Conservation (phyloP, 192 early-diverging fungal species). For the Coemansia sp. region DNA sequence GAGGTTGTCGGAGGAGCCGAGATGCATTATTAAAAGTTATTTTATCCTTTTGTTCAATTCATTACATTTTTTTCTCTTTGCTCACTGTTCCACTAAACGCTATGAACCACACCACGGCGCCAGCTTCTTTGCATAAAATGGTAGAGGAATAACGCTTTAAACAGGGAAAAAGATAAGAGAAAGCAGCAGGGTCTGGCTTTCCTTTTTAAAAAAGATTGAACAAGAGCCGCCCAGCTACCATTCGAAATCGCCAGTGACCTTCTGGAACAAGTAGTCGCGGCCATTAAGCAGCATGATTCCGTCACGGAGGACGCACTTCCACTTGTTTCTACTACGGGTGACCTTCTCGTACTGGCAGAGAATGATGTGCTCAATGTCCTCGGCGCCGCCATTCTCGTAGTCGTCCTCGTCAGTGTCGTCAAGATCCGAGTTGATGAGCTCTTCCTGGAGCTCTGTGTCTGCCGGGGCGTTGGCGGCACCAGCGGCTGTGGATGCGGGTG, state of each 20-base stretch:
- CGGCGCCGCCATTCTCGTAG: slow-evolving; percentile 56
- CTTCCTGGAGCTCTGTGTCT: slow-evolving; percentile 40
- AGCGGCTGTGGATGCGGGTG: slow-evolving; percentile 44
- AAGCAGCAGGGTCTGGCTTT: not conserved
- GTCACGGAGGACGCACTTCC: slow-evolving; percentile 97
- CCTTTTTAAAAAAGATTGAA: not conserved
- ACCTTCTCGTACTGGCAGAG: slow-evolving; percentile 82
- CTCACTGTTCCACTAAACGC: not conserved
- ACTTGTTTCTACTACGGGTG: slow-evolving; percentile 95
- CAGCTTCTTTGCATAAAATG: not conserved
- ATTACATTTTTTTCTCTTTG: not conserved
- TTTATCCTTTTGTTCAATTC: not conserved
- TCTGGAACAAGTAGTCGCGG: slow-evolving; percentile 92
- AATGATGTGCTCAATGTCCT: slow-evolving; percentile 73
- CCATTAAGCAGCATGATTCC: slow-evolving; percentile 96
- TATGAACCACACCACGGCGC: not conserved
- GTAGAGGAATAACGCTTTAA: not conserved
- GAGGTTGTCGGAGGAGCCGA: too few species aligned
- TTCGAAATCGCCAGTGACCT: slow-evolving; percentile 95
- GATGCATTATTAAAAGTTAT: not conserved
- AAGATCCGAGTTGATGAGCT: slow-evolving; percentile 72
- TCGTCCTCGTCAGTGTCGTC: slow-evolving; percentile 77
- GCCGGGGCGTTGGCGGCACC: not conserved
- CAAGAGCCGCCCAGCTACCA: slow-evolving; percentile 62
- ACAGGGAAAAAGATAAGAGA: not conserved